Evolutionary conservation across 257 asterid genomes (phyloP), one percentile per base, ranked within the genome.

Genomic region (Coffea canephora): DNA sequence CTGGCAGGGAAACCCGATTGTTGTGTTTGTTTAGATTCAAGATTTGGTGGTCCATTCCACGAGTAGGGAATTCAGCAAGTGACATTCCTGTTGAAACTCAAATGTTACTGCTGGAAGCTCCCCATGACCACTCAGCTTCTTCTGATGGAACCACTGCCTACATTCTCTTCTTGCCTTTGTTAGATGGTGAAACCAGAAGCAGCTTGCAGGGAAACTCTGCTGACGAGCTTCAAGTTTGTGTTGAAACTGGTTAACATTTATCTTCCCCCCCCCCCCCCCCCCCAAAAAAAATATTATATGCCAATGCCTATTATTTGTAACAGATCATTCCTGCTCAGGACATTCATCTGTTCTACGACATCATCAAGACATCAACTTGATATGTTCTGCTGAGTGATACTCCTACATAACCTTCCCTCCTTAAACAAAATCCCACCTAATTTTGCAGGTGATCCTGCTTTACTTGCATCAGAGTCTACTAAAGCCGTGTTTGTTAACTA

Each of bases 41-140:
- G 78, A 87, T 91, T 36, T 90, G 96, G 94, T 91, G 94, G 94
- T 90, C 89, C 91, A 91, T 89, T 64, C 97, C 97, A 5, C 91
- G 91, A 8, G 81, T 90, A 1, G 97, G 97, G 71, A 89, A 81
- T 78, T 89, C 85, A 1, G 93, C 82, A 5, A 76, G 91, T 52
- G 97, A 90, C 31, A 83, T 89, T 70, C 94, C 93, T 10, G n/a
- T 88, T 73, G 97, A 91, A 83, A 91, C 93, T 46, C 96, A 91
- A 73, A 88, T 91, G 91, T 90, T 91, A 62, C 90, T 90, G 16
- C 46, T 91, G 41, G 94, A 89, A 84, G 87, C 59, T n/a, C 80
- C 77, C 4, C 88, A 85, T 50, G 90, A 87, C 25, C 82, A 87
- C 6, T 85, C 66, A 2, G 57, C 43, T 2, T 79, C 71, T 1